Conservation (phyloP, 2,329 filamentous ascomycete species). For the Alternaria postmessia region DNA sequence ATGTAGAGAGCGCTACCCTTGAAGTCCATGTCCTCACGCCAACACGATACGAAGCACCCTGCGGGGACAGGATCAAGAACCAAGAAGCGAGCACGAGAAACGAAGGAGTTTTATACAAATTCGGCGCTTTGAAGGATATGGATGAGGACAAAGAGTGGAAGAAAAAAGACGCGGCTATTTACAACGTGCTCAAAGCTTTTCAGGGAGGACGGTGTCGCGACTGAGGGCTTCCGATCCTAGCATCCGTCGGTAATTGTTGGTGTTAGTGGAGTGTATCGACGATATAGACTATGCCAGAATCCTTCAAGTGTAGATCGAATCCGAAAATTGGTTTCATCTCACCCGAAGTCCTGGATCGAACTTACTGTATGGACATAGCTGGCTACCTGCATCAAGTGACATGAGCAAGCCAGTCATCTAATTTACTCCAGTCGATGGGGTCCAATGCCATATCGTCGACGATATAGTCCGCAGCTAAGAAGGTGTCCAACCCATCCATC, state of each 20-base stretch:
- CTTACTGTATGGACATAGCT: background rate
- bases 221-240: background rate
- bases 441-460: background rate
- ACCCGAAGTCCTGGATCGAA: background rate
- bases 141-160: background rate
- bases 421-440: background rate
- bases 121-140: background rate
- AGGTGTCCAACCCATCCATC: background rate
- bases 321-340: no score
- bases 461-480: background rate
- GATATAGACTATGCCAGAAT: no score
- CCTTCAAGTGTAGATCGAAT: no score
- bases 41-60: constrained; percentile 10
- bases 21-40: constrained; percentile 15
- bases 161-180: background rate
- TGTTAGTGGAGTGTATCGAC: no score
- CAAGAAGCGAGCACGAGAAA: background rate
- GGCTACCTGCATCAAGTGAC: background rate
- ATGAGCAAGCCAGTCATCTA: background rate
- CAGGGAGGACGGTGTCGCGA: background rate
- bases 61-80: background rate
- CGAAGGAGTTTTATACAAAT: background rate
- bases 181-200: constrained; percentile 5
- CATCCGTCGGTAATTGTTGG: no score
- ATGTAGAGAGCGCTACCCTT: background rate